Evolutionary conservation across 2,329 filamentous ascomycete genomes (phyloP).

Genomic region (Aaosphaeria pasadenensis): DNA sequence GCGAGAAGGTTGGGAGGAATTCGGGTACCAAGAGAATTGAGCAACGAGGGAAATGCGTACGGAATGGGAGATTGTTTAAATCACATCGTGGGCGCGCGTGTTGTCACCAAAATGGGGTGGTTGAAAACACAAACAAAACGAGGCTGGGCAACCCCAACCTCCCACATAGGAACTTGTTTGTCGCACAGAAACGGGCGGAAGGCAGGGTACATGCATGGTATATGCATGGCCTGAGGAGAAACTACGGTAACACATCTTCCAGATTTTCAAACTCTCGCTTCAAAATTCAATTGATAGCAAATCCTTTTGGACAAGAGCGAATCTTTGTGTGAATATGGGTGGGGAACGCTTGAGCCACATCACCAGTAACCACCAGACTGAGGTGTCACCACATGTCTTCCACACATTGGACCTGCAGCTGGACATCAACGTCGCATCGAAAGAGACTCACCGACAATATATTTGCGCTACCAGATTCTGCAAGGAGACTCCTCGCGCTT

Average conservation of each 20-base stretch:
- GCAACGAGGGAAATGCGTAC: background rate
- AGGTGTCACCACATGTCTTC: too few species aligned
- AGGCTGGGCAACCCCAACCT: constrained; percentile 2
- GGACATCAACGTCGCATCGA: too few species aligned
- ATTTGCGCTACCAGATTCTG: too few species aligned
- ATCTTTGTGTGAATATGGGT: too few species aligned
- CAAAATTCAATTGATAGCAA: too few species aligned
- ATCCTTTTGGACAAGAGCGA: too few species aligned
- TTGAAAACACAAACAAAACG: background rate
- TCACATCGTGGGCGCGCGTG: background rate
- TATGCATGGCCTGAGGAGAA: background rate
- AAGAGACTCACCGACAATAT: too few species aligned
- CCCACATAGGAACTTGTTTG: constrained; percentile 3
- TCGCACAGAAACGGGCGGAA: constrained; percentile 1
- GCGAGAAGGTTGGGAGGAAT: background rate
- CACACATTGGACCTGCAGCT: too few species aligned
- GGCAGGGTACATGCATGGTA: background rate
- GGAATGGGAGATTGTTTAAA: background rate
- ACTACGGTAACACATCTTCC: too few species aligned
- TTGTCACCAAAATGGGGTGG: background rate
- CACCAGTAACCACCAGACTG: background rate
- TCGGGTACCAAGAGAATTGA: background rate
- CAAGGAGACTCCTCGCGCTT: too few species aligned
- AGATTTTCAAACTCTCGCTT: too few species aligned
- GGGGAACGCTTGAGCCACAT: background rate